These are phyloP conservation scores for Pichia scutulata DNA, from an alignment of 805 yeast species.

Conservation along the genomic window DNA sequence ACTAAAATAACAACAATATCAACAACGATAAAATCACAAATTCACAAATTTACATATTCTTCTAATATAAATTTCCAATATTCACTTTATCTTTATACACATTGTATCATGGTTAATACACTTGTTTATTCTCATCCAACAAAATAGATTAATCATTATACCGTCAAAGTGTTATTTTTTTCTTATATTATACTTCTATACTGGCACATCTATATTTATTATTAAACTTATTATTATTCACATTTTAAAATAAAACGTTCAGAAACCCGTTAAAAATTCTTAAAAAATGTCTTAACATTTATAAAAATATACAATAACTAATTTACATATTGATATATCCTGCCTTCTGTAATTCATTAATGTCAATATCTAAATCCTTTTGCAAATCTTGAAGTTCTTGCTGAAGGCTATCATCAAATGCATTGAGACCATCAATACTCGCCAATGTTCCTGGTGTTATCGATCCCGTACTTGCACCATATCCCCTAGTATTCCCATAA, in stretches of 20 bases:
- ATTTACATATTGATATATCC: constrained; percentile 11
- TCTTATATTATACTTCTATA: background rate
- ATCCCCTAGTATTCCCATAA: background rate
- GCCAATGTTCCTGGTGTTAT: constrained; percentile 5
- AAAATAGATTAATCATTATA: background rate
- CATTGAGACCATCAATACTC: constrained; percentile 9
- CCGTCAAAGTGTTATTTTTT: background rate
- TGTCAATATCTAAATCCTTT: constrained; percentile 15
- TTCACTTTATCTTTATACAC: background rate
- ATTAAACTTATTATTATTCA: background rate
- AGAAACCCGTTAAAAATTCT: background rate
- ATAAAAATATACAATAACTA: background rate
- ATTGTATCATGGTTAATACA: background rate
- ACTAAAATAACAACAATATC: constrained; percentile 4
- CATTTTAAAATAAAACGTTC: background rate
- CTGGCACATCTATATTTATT: background rate
- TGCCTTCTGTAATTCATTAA: constrained; percentile 12
- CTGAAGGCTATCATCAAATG: constrained; percentile 13
- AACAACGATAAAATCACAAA: constrained; percentile 4
- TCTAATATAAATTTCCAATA: background rate
- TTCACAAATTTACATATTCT: background rate
- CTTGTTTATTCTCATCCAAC: background rate
- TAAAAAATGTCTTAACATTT: too few species aligned
- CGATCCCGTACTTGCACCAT: background rate
- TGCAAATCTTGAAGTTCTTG: constrained; percentile 18